Conservation (phyloP, 192 early-diverging fungal genomes). For the Backusella macrospora region DNA sequence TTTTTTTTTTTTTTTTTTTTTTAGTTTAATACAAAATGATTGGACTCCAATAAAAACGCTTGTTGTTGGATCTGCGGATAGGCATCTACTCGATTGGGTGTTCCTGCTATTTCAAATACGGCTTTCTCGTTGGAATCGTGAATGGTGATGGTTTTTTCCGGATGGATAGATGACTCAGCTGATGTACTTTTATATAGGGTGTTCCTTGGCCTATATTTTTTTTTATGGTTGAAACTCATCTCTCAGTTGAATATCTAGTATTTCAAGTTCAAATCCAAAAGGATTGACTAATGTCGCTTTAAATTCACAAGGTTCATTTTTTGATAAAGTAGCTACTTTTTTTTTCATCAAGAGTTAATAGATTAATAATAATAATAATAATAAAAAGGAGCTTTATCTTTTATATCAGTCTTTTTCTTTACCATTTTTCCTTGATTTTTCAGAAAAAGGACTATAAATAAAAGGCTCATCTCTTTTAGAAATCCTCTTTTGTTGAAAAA, state of each 20-base stretch:
- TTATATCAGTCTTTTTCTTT: background rate
- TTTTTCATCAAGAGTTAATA: background rate
- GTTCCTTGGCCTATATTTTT: too few species aligned
- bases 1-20: too few species aligned
- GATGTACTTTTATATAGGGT: too few species aligned
- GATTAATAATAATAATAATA: too few species aligned
- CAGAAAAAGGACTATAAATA: conserved; percentile 76
- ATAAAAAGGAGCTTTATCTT: too few species aligned
- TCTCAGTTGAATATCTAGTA: conserved; percentile 64
- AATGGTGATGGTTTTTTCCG: conserved; percentile 46
- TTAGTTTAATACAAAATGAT: background rate
- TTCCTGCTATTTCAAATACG: conserved; percentile 66
- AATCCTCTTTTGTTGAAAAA: conserved; percentile 26
- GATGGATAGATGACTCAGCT: conserved; percentile 52
- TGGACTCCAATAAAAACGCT: conserved; percentile 46
- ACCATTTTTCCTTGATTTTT: conserved; percentile 42
- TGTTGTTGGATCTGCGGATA: conserved; percentile 59
- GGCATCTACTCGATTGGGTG: conserved; percentile 59
- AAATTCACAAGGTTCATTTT: conserved; percentile 68
- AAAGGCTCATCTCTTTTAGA: conserved; percentile 59
- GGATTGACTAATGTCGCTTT: conserved; percentile 74
- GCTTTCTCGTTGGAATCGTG: conserved; percentile 61
- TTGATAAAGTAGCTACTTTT: conserved; percentile 55
- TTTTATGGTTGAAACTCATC: too few species aligned
- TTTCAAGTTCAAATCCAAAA: conserved; percentile 77